A percentile compares a stretch with the other conserved stretches of the same genome.
phyloP scores from a whole-genome alignment of 768 basidiomycete genomes.

The Xerocomus potaroensis region DNA sequence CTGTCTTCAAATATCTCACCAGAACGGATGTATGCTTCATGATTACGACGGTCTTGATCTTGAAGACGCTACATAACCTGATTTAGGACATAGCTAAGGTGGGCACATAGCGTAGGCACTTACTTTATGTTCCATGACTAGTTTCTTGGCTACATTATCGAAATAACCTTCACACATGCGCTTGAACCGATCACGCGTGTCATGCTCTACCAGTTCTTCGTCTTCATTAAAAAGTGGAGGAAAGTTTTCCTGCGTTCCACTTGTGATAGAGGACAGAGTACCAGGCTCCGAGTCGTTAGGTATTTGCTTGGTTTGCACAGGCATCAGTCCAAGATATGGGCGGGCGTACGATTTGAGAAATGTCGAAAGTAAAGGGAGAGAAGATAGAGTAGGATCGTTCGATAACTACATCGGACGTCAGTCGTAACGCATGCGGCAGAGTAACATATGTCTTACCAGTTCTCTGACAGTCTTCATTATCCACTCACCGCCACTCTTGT shows the following conservation, averaged over 20 bases:
- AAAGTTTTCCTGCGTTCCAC: conserved; percentile 35
- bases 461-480: conserved; percentile 86
- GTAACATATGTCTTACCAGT: conserved; percentile 50
- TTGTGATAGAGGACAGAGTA: conserved; percentile 41
- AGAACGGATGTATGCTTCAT: conserved; percentile 98
- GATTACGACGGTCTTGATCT: conserved; percentile 95
- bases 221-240: conserved; percentile 45
- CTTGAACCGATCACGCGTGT: conserved; percentile 83
- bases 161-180: conserved; percentile 94
- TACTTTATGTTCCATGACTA: conserved; percentile 89
- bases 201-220: conserved; percentile 79
- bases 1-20: conserved; percentile 99
- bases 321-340: conserved; percentile 78
- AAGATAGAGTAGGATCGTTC: conserved; percentile 80
- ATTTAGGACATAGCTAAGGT: not conserved
- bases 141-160: conserved; percentile 85
- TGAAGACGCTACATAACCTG: conserved; percentile 66
- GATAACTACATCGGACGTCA: conserved; percentile 55
- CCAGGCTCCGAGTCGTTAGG: conserved; percentile 51
- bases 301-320: conserved; percentile 57
- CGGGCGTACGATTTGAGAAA: conserved; percentile 92
- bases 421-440: conserved; percentile 11
- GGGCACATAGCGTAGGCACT: conserved; percentile 14
- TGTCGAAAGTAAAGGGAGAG: conserved; percentile 83
- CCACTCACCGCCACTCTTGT: conserved; percentile 77